These are phyloP conservation scores for Stenocarpella maydis DNA, from an alignment of 2,329 filamentous ascomycete species.

Conservation along the genomic window DNA sequence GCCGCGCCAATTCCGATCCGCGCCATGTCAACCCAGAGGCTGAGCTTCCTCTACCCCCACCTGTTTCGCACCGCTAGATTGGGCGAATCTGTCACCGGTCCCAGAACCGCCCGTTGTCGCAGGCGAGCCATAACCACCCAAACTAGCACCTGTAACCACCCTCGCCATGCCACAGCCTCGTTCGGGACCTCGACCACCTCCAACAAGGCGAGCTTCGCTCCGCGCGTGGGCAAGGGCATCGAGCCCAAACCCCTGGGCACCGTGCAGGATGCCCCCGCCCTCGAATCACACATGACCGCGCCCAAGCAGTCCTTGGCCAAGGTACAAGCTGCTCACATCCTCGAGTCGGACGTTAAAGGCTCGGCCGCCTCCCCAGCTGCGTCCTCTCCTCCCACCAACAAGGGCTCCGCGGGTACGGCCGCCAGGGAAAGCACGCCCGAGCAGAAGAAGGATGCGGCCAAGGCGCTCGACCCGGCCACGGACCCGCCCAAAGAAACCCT, in stretches of 20 bases:
- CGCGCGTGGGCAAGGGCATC: constrained; percentile 68
- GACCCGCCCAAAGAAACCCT: constrained; percentile 30
- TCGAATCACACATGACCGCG: constrained; percentile 32
- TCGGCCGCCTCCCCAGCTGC: background rate
- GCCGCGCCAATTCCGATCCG: constrained; percentile 1
- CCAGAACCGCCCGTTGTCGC: constrained; percentile 42
- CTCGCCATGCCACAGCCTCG: constrained; percentile 40
- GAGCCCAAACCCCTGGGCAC: constrained; percentile 54
- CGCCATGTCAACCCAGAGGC: constrained; percentile 66
- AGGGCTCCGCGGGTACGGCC: background rate
- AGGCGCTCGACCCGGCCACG: constrained; percentile 31
- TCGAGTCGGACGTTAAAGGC: background rate
- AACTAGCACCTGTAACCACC: constrained; percentile 36
- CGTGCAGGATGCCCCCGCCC: constrained; percentile 34
- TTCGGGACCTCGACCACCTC: constrained; percentile 50
- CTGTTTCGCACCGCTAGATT: constrained; percentile 64
- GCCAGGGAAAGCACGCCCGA: constrained; percentile 30
- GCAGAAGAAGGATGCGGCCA: constrained; percentile 32
- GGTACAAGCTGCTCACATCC: constrained; percentile 5
- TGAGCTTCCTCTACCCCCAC: constrained; percentile 75
- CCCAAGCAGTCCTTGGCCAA: constrained; percentile 37
- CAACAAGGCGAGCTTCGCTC: constrained; percentile 56
- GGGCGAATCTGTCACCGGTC: constrained; percentile 54
- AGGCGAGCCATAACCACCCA: constrained; percentile 39
- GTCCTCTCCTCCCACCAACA: background rate